These are phyloP conservation scores for Rhipidocladum racemiflorum DNA, from an alignment of 176 grass and related monocot species.

Conservation along the genomic window DNA sequence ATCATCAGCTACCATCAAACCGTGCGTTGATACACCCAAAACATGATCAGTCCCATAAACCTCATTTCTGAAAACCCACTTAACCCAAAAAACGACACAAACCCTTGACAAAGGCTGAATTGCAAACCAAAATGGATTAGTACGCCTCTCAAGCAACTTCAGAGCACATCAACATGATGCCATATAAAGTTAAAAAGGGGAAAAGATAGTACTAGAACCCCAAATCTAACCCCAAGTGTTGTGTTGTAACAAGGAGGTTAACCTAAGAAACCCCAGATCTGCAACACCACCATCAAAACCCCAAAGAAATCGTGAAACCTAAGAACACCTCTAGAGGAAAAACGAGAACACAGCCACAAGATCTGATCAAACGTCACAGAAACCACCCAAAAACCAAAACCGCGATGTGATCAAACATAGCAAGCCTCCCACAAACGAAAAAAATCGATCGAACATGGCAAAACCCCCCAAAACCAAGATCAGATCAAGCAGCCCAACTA, in stretches of 20 bases:
- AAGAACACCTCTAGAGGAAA: neutral
- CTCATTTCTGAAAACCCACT: neutral
- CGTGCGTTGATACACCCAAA: neutral
- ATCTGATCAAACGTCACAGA: neutral
- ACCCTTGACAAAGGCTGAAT: neutral
- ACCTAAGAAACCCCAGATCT: slow-evolving; percentile 11
- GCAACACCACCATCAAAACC: neutral
- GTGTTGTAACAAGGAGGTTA: neutral
- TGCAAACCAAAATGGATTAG: neutral
- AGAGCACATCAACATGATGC: neutral
- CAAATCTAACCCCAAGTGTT: neutral
- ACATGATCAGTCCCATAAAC: neutral
- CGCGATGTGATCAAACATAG: neutral
- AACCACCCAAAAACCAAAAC: neutral
- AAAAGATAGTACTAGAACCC: neutral
- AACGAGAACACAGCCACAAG: neutral
- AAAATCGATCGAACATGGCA: neutral
- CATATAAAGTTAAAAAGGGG: neutral
- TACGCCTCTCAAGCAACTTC: neutral
- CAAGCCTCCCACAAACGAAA: neutral
- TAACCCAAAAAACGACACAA: neutral
- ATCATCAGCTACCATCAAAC: slow-evolving; percentile 18
- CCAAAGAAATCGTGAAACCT: neutral
- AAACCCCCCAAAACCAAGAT: neutral
- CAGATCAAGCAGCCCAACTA: neutral